Conservation (phyloP, 2,329 filamentous ascomycete species). For the Alternaria ventricosa region DNA sequence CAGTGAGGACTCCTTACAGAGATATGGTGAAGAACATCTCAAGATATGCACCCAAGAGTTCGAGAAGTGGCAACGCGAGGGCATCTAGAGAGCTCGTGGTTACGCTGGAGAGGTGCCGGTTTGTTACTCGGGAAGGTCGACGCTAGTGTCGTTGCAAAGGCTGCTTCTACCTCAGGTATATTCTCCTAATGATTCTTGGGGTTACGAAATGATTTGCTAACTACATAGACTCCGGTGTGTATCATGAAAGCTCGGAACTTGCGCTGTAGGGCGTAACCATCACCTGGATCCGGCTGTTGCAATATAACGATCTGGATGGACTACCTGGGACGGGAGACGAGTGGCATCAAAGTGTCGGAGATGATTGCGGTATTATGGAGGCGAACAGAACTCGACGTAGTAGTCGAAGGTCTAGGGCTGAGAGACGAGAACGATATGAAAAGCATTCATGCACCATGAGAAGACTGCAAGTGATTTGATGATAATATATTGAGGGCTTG, state of each 20-base stretch:
- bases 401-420: not conserved
- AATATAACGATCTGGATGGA: not conserved
- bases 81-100: not conserved
- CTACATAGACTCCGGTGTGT: not conserved
- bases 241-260: not conserved
- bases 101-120: too few relatives aligned
- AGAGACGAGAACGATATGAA: not conserved
- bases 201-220: not conserved
- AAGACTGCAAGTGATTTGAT: not conserved
- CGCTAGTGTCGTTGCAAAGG: too few relatives aligned
- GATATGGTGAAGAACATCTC: rapidly evolving
- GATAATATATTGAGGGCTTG: not conserved
- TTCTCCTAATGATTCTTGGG: not conserved
- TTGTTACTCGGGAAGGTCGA: too few relatives aligned
- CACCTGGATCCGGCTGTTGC: not conserved
- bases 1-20: rapidly evolving
- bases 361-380: not conserved
- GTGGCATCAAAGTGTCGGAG: not conserved
- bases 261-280: not conserved
- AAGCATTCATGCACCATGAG: not conserved
- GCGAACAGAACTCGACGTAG: not conserved
- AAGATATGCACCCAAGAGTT: rapidly evolving
- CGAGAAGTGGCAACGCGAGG: not conserved
- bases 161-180: not conserved
- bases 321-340: not conserved